These are phyloP conservation scores for Ceratocystis destructans DNA, from an alignment of 2,329 filamentous ascomycete species.

Conservation along the genomic window DNA sequence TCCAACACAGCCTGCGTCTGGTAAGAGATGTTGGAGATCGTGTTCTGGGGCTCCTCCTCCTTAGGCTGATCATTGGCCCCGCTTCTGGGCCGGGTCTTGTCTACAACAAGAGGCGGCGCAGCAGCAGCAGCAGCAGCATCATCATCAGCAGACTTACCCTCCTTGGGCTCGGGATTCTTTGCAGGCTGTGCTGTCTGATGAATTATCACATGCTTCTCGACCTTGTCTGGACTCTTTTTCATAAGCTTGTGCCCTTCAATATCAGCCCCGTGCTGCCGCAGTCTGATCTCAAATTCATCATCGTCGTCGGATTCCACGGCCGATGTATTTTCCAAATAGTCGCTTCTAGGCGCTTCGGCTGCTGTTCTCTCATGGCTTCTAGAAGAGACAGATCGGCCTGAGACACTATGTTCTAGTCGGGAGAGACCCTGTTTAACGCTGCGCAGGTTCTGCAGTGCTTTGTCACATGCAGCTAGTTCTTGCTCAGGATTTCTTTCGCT, in stretches of 20 bases:
- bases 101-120: neutral
- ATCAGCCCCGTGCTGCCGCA: conserved; percentile 29
- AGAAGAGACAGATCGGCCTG: neutral
- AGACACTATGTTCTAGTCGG: conserved; percentile 6
- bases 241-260: neutral
- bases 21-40: neutral
- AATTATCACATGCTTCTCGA: neutral
- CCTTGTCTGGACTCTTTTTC: neutral
- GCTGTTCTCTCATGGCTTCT: neutral
- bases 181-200: neutral
- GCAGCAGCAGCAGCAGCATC: neutral
- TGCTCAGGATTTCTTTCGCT: neutral
- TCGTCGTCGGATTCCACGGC: conserved; percentile 24
- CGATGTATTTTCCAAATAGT: conserved; percentile 20
- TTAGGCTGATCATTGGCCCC: neutral
- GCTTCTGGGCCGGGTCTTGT: neutral
- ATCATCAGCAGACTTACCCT: neutral
- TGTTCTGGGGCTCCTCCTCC: neutral
- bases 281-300: neutral
- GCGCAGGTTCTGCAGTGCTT: conserved; percentile 12
- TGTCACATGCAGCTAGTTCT: conserved; percentile 14
- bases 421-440: conserved; percentile 2
- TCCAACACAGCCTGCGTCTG: neutral
- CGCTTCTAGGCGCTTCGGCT: conserved; percentile 6
- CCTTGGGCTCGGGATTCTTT: neutral